Base-by-base conservation (phyloP, 108 stramenopile genomes). In the Nannochloropsis salina region DNA sequence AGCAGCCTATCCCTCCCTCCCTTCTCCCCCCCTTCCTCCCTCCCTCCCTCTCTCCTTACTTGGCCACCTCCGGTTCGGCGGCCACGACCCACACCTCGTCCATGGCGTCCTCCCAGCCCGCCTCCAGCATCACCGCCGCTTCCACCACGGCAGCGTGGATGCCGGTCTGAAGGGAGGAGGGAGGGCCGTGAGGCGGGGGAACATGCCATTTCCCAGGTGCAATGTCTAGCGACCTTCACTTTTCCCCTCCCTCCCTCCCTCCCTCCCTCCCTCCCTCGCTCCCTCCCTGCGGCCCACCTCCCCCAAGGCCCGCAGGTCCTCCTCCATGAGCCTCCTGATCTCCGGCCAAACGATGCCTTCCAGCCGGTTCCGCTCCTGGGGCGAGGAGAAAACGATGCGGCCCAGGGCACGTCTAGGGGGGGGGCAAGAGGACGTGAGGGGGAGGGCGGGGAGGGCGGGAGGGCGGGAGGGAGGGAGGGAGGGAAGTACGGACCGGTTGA, bases 91-190 rank as follows among this genome's bases (percentile, higher is more conserved):
- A 90, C 43, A 90, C 42, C 83, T 90, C 89, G 74, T 89, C 89
- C 10, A 88, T 83, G 43, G 88, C n/a, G 42, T 90, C 89, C 41
- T 84, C 84, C 89, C 89, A 90, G 43, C 89, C 89, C 15, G 89
- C 89, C 84, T 90, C 89, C 74, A 90, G 88, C 82, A 90, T 86
- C 42, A 90, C 88, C 21, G 89, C 89, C 43, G 89, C 89, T 80
- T 90, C 89, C n/a, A 90, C 84, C 40, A 89, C 89, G 44, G 86
- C 89, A n/a, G 45, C 84, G 45, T 89, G 47, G 47, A 51, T 51
- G 47, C 47, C 47, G 47, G 47, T 51, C 47, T 51, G 10, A 15
- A 51, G 12, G 47, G 15, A 15, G 47, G 47, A 51, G 0, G 47
- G 47, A 15, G 47, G 47, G 15, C 10, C 10, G 47, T 10, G 47